A percentile compares a stretch with the other conserved stretches of the same genome.
Evolutionary conservation across 1,284 basidiomycete species (phyloP).

Genomic region (Tylopilus sp.): DNA sequence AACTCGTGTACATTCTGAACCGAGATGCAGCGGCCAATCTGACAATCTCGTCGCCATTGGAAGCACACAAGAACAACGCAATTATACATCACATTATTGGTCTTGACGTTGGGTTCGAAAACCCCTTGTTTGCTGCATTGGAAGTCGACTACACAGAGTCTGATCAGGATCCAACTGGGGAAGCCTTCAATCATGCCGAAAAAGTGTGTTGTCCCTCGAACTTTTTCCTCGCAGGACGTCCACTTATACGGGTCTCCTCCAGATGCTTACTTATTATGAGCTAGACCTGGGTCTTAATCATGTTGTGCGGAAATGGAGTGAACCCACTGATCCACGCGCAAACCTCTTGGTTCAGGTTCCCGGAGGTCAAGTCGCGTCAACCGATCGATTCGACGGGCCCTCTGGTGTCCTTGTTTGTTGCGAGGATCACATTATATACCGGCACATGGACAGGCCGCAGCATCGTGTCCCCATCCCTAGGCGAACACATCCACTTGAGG

Average conservation of each 20-base stretch:
- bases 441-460: conserved; percentile 86
- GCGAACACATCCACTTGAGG: conserved; percentile 79
- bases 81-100: conserved; percentile 93
- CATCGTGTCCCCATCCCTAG: conserved; percentile 94
- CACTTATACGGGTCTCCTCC: conserved; percentile 9
- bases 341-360: conserved; percentile 96
- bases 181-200: conserved; percentile 84
- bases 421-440: conserved; percentile 95
- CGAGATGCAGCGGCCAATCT: conserved; percentile 92
- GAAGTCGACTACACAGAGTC: conserved; percentile 93
- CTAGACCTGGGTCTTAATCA: conserved; percentile 95
- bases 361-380: conserved; percentile 90
- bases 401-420: conserved; percentile 95
- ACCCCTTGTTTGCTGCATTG: conserved; percentile 90
- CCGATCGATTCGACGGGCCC: conserved; percentile 88
- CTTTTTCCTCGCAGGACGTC: background rate
- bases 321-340: conserved; percentile 88
- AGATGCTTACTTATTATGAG: conserved; percentile 97
- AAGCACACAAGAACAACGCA: conserved; percentile 90
- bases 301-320: conserved; percentile 96
- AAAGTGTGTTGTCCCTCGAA: conserved; percentile 57
- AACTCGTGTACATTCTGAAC: conserved; percentile 92
- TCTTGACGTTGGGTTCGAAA: conserved; percentile 95
- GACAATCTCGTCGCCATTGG: conserved; percentile 92
- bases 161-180: conserved; percentile 92